Evolutionary conservation across 2,329 filamentous ascomycete genomes (phyloP), one percentile per base, ranked within the genome.

Genomic region (Drechslerella dactyloides): DNA sequence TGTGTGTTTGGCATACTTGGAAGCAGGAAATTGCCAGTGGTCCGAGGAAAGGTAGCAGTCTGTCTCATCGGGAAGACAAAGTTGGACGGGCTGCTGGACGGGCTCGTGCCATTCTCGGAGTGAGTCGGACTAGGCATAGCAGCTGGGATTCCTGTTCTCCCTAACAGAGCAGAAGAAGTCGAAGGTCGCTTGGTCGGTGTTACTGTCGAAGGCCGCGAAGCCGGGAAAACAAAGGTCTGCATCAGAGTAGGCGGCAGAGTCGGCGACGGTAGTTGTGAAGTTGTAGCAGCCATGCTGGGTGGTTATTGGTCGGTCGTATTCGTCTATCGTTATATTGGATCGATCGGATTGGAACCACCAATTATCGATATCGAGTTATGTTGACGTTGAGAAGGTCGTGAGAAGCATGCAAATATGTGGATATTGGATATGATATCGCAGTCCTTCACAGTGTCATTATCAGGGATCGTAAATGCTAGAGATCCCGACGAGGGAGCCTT

Each of bases 361-460:
- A 46, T 30, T 70, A 60, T 70, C 59, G 58, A 51, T 62, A 59
- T 69, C 58, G 59, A 46, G 40, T 70, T 59, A 70, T 63, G 42
- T 69, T 56, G 50, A 54, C 59, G 52, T 50, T 55, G 52, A 48
- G 17, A 69, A 8, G 58, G 54, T 70, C 66, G 59, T 70, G 66
- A 70, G 33, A 52, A 70, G 59, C 54, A 70, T 59, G 66, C 46
- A 59, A 55, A 59, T 70, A 70, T 46, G 58, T 50, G 58, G 40
- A 63, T 59, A 35, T 62, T 46, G 48, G 35, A 19, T 35, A 21
- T 48, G 52, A 33, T 55, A 70, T 63, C 58, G 54, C 66, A 70
- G 55, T 70, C 66, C 59, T 70, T 70, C 58, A 70, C 50, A 57
- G 40, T 42, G 59, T 70, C 66, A 70, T 70, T 70, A 64, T 59